Evolutionary conservation across 176 grass and related monocot species (phyloP).

Genomic region (Pontederia paniculata): DNA sequence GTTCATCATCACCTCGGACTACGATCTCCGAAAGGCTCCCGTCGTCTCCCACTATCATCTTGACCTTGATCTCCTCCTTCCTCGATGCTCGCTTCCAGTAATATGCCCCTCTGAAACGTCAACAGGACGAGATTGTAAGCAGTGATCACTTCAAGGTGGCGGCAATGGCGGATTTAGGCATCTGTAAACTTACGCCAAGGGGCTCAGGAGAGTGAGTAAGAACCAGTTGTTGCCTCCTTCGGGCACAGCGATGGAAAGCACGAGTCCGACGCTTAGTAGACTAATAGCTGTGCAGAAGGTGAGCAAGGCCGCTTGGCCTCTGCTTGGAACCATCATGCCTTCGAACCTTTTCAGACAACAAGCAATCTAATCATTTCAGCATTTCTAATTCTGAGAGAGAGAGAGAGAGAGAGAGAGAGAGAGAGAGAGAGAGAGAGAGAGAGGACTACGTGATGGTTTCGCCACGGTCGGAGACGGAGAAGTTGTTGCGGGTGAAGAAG

Average conservation of each 20-base stretch:
- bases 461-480: slow-evolving; percentile 60
- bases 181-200: slow-evolving; percentile 56
- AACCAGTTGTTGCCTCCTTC: slow-evolving; percentile 97
- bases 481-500: slow-evolving; percentile 90
- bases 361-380: background rate
- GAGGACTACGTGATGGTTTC: slow-evolving; percentile 74
- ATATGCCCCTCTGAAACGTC: slow-evolving; percentile 61
- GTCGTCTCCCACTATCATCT: slow-evolving; percentile 48
- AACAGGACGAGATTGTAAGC: slow-evolving; percentile 17
- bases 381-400: background rate
- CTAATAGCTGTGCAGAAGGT: slow-evolving; percentile 95
- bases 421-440: slow-evolving; percentile 3
- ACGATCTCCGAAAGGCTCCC: slow-evolving; percentile 58
- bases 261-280: slow-evolving; percentile 76
- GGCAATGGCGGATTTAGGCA: background rate
- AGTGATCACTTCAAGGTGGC: slow-evolving; percentile 3
- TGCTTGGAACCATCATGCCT: slow-evolving; percentile 85
- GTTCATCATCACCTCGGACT: slow-evolving; percentile 67
- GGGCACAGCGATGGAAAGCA: slow-evolving; percentile 82
- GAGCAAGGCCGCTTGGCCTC: slow-evolving; percentile 76
- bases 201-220: slow-evolving; percentile 82
- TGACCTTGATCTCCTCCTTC: slow-evolving; percentile 91
- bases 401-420: background rate
- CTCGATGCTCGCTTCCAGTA: slow-evolving; percentile 90
- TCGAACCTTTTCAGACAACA: slow-evolving; percentile 46